Evolutionary conservation across 1,284 basidiomycete species (phyloP).

Genomic region (Amylostereum chailletii): DNA sequence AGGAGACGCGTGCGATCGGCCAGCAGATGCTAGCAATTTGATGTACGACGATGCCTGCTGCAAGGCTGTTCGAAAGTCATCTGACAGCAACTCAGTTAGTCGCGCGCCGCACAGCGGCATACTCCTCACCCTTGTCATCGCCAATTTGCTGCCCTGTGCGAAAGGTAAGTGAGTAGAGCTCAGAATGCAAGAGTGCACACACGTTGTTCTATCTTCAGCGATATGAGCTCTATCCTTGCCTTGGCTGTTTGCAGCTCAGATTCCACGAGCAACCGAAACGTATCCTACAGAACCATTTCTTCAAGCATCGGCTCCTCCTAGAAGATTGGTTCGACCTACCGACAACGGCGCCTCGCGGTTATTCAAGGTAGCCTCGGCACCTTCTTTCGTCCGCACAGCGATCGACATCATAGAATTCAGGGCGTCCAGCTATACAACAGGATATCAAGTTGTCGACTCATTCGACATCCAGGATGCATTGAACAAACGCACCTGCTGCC

Average conservation of each 20-base stretch:
- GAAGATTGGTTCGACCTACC: conserved; percentile 27
- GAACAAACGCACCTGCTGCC: conserved; percentile 30
- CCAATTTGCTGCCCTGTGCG: conserved; percentile 6
- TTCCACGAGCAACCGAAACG: conserved; percentile 64
- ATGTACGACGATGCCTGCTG: conserved; percentile 51
- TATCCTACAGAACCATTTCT: conserved; percentile 34
- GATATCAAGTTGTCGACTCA: neutral
- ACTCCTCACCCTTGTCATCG: conserved; percentile 20
- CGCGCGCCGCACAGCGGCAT: neutral
- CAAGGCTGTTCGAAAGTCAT: conserved; percentile 64
- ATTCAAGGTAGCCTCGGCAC: conserved; percentile 75
- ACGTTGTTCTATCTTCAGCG: conserved; percentile 56
- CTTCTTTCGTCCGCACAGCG: conserved; percentile 76
- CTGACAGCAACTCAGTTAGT: conserved; percentile 21
- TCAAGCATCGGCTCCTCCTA: conserved; percentile 3
- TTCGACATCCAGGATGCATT: neutral
- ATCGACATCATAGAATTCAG: conserved; percentile 60
- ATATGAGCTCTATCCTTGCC: conserved; percentile 61
- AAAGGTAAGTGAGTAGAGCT: neutral
- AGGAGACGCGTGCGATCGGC: conserved; percentile 32
- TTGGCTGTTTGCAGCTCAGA: conserved; percentile 69
- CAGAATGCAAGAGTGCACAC: conserved; percentile 15
- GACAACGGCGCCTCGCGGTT: conserved; percentile 37
- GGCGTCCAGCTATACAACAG: conserved; percentile 44
- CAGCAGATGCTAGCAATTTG: conserved; percentile 40